phyloP scores from a whole-genome alignment of 2,329 filamentous ascomycete species.

The Exophiala spinifera region DNA sequence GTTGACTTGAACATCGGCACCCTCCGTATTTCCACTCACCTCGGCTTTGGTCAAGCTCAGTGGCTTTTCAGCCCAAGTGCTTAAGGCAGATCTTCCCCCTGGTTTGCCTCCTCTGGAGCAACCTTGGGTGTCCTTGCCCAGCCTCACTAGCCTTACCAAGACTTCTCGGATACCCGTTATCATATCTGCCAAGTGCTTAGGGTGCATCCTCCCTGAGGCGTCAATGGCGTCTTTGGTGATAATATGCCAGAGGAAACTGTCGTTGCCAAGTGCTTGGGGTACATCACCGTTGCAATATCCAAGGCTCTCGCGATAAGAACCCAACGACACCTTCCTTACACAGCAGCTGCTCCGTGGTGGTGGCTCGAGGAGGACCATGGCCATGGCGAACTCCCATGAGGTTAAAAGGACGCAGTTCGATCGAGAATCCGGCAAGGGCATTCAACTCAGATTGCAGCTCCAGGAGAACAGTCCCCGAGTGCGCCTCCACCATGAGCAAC shows the following conservation, averaged over 20 bases:
- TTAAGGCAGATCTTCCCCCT: too few relatives aligned
- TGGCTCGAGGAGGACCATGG: neutral
- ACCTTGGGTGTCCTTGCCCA: neutral
- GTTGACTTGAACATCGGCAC: too few relatives aligned
- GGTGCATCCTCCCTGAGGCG: neutral
- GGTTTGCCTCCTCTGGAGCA: too few relatives aligned
- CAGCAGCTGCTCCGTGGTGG: constrained; percentile 8
- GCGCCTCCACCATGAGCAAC: constrained; percentile 18
- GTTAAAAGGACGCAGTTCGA: constrained; percentile 6
- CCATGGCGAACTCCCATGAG: neutral
- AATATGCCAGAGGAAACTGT: constrained; percentile 12
- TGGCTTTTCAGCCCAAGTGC: too few relatives aligned
- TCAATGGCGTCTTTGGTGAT: neutral
- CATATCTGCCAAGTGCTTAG: constrained; percentile 19
- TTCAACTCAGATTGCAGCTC: neutral
- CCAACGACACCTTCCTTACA: constrained; percentile 19
- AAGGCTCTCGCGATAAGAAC: neutral
- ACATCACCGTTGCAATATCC: neutral
- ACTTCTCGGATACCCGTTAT: neutral
- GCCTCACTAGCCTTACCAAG: constrained; percentile 2
- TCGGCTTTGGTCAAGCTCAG: too few relatives aligned
- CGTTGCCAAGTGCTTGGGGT: constrained; percentile 20
- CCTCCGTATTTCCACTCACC: too few relatives aligned
- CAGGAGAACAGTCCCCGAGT: neutral
- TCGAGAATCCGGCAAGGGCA: neutral